Base-by-base conservation (phyloP, 2,329 filamentous ascomycete species). In the Rhytidhysteron rufulum region DNA sequence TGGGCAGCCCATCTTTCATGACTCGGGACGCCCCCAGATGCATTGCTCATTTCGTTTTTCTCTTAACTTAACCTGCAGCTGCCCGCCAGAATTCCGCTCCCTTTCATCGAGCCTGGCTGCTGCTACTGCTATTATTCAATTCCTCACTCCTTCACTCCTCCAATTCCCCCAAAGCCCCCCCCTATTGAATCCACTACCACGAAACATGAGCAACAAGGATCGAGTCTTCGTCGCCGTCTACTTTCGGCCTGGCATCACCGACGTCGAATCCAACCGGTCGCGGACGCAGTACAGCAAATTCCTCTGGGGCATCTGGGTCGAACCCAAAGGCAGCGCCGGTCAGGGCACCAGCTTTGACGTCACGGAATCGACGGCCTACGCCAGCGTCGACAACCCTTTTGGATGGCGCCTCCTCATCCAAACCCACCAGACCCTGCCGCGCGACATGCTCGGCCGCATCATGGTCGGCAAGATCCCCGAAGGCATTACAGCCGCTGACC, bases 241-340 rank as follows among this genome's bases (percentile, higher is more conserved):
- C 37, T 29, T 30, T 16, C 45, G 40, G n/a, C 42, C 45, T 7
- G 37, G 19, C 13, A 21, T 34, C 19, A 38, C 43, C 13, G 33
- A 35, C 29, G 30, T 42, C 33, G 24, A 20, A 19, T 39, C 39
- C 29, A 33, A 16, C 29, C 44, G 29, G 30, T 29, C 41, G 16
- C 37, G 24, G 11, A 35, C 39, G 16, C 37, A 39, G 16, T 18
- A 38, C 10, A 33, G 39, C n/a, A 18, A 32, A 4, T 51, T 30
- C 35, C 43, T 44, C 21, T 51, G 48, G 48, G 46, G 48, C 8
- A 44, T 51, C 25, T 51, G 48, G 48, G 27, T 51, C n/a, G 48
- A 51, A 31, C 45, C 48, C 10, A 51, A 51, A 24, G 32, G 19
- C 24, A 45, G 43, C 27, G 30, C 30, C 17, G 46, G 46, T 11